These are phyloP conservation scores for Curvularia eragrostidis DNA, from an alignment of 2,329 filamentous ascomycete species.

Conservation along the genomic window DNA sequence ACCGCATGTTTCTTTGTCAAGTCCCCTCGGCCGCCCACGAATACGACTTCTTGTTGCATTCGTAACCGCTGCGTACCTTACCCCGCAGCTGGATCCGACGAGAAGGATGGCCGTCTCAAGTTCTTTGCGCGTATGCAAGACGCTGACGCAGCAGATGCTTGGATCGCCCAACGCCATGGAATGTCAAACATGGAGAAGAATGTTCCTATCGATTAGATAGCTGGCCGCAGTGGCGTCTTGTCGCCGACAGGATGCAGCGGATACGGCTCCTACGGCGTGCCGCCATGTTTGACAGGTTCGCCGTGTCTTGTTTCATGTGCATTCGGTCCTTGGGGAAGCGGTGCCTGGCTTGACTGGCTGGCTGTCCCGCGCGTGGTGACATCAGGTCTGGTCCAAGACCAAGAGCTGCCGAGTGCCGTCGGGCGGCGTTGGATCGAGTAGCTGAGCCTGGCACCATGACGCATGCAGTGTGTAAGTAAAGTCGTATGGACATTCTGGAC, in stretches of 20 bases:
- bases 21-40: background rate
- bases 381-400: slow-evolving; percentile 3
- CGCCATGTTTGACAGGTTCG: slow-evolving; percentile 3
- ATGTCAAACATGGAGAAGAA: slow-evolving; percentile 23
- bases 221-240: slow-evolving; percentile 21
- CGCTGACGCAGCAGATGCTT: slow-evolving; percentile 7
- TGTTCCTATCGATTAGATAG: slow-evolving; percentile 33
- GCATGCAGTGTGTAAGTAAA: slow-evolving; percentile 11
- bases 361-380: slow-evolving; percentile 2
- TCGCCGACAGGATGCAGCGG: background rate
- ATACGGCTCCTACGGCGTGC: background rate
- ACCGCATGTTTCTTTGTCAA: slow-evolving; percentile 7
- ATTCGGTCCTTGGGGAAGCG: slow-evolving; percentile 6
- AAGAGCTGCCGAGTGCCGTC: slow-evolving; percentile 4
- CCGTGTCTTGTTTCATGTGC: slow-evolving; percentile 5
- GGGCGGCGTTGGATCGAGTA: background rate
- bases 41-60: background rate
- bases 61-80: background rate
- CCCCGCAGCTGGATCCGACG: background rate
- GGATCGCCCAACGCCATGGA: slow-evolving; percentile 7
- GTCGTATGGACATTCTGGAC: background rate
- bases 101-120: background rate
- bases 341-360: background rate
- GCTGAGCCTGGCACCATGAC: slow-evolving; percentile 3
- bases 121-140: slow-evolving; percentile 12